These are phyloP conservation scores for Thyridium curvatum DNA, from an alignment of 2,329 filamentous ascomycete genomes.

Conservation along the genomic window DNA sequence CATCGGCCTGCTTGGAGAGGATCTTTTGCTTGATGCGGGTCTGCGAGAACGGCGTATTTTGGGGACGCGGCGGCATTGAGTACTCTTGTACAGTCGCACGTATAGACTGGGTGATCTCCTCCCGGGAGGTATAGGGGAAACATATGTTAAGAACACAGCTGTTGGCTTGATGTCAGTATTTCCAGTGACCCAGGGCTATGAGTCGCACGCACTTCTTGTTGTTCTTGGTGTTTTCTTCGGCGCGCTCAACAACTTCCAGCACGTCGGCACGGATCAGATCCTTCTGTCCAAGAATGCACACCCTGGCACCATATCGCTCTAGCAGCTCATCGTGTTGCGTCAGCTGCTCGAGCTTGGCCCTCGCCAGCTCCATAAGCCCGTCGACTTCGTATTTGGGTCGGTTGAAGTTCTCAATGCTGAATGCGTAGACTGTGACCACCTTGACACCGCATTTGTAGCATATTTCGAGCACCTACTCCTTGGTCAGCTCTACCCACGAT, in stretches of 20 bases:
- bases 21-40: conserved; percentile 84
- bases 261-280: conserved; percentile 84
- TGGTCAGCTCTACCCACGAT: not conserved
- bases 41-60: conserved; percentile 74
- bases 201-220: conserved; percentile 62
- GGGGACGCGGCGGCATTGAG: conserved; percentile 61
- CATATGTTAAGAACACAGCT: conserved; percentile 78
- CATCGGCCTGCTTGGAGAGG: conserved; percentile 56
- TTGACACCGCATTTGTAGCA: conserved; percentile 98
- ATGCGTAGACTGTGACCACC: conserved; percentile 95
- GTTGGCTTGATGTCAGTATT: conserved; percentile 5
- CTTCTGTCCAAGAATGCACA: conserved; percentile 79
- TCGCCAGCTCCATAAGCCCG: conserved; percentile 94
- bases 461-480: conserved; percentile 75
- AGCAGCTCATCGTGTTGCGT: conserved; percentile 89
- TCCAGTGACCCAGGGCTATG: not conserved
- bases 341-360: conserved; percentile 87
- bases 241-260: conserved; percentile 77
- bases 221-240: conserved; percentile 77
- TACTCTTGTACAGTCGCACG: conserved; percentile 84
- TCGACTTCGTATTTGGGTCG: conserved; percentile 94
- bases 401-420: conserved; percentile 99
- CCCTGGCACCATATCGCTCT: conserved; percentile 83
- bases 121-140: conserved; percentile 93
- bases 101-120: conserved; percentile 90